phyloP scores from a whole-genome alignment of 2,329 filamentous ascomycete genomes.

The Rhynchosporium secalis region DNA sequence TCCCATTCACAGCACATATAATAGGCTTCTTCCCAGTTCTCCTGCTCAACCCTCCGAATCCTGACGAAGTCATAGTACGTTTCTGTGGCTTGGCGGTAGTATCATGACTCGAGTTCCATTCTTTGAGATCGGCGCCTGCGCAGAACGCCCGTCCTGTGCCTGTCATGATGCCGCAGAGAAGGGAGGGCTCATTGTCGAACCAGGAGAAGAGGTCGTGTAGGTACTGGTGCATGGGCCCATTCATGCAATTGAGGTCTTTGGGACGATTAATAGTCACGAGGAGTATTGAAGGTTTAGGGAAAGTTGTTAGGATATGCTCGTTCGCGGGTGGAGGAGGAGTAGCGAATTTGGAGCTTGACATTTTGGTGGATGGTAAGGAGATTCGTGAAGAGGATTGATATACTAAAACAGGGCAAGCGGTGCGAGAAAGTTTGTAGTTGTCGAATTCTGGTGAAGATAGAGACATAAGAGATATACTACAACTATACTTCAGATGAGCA shows the following conservation, averaged over 20 bases:
- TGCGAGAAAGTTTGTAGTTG: slow-evolving; percentile 22
- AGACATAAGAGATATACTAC: neutral
- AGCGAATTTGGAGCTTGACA: slow-evolving; percentile 24
- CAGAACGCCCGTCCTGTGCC: slow-evolving; percentile 66
- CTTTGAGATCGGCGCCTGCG: slow-evolving; percentile 67
- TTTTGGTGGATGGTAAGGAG: slow-evolving; percentile 2
- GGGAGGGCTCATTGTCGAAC: slow-evolving; percentile 61
- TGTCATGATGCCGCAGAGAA: slow-evolving; percentile 61
- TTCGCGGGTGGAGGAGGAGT: slow-evolving; percentile 28
- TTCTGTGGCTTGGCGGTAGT: slow-evolving; percentile 1
- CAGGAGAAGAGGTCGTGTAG: slow-evolving; percentile 53
- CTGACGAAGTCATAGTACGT: slow-evolving; percentile 42
- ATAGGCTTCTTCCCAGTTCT: slow-evolving; percentile 71
- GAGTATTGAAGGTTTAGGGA: slow-evolving; percentile 55
- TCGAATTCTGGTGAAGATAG: slow-evolving; percentile 20
- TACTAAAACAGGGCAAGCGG: slow-evolving; percentile 24
- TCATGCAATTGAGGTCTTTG: slow-evolving; percentile 57
- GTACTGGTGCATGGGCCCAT: slow-evolving; percentile 40
- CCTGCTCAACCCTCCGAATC: slow-evolving; percentile 67
- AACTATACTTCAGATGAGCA: neutral
- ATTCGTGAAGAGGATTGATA: slow-evolving; percentile 13
- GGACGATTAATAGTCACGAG: slow-evolving; percentile 62
- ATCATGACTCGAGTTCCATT: slow-evolving; percentile 55
- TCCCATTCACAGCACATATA: slow-evolving; percentile 73
- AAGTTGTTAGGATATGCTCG: slow-evolving; percentile 42